Base-by-base conservation (phyloP, 106 monocot genomes). In the Chionographis japonica region DNA sequence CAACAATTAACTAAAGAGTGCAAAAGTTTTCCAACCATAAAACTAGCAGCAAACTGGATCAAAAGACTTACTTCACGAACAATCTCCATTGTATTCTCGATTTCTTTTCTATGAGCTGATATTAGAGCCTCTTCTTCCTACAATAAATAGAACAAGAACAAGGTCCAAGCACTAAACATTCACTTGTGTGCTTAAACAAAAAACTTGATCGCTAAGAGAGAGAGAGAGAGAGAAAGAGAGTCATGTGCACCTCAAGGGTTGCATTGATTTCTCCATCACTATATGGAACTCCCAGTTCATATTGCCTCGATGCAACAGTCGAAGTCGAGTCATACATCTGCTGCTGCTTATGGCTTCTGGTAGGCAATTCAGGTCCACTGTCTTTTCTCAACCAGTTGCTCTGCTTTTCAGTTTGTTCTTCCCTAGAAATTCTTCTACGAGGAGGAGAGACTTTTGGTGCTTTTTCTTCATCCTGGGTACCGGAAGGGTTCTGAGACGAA, bases 81-180 rank as follows among this genome's bases (percentile, higher is more conserved):
- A 57, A 92, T 88, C 61, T 92, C 88, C 88, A 92, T 92, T 41
- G 92, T 92, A 67, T 83, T 83, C 71, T 92, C 89, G 74, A 89
- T 89, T 77, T 88, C 89, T 60, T 86, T 93, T 56, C 93, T 76
- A 58, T 94, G 93, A 74, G 93, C 86, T 49, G 84, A 76, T 63
- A 94, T 86, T 50, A 94, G 63, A 72, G 86, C 93, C 55, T 86
- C 86, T 56, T 86, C 86, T 76, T 86, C 86, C 86, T 83, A 50
- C 12, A 82, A 54, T 10, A 50, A 17, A 52, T 12, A 36, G 65
- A n/a, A 62, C 9, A n/a, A 39, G 65, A 18, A 51, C 50, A 67
- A 52, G 8, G 3, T 38, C 27, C 8, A 37, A 66, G 35, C 4
- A 53, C 9, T 15, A 4, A 5, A 38, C 2, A 11, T 16, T 17